These are phyloP conservation scores for Hypoxylon sp. DNA, from an alignment of 2,329 filamentous ascomycete genomes.

Conservation along the genomic window DNA sequence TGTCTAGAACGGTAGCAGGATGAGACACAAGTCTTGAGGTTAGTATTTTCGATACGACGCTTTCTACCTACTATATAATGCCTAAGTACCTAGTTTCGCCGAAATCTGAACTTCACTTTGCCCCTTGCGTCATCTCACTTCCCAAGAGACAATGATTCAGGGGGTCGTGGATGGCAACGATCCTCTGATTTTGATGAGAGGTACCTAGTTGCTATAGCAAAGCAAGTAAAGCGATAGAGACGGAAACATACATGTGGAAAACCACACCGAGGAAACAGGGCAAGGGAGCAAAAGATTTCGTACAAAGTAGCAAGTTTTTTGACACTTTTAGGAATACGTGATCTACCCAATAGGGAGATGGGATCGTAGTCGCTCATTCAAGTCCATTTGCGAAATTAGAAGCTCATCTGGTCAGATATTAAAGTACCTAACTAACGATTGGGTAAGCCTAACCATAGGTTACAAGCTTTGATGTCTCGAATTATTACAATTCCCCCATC, in stretches of 20 bases:
- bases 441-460: neutral
- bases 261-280: neutral
- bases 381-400: neutral
- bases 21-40: neutral
- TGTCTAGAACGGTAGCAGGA: neutral
- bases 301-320: too few relatives aligned
- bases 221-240: neutral
- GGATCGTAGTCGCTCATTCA: neutral
- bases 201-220: neutral
- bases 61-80: neutral
- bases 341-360: too few relatives aligned
- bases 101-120: neutral
- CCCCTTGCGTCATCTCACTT: neutral
- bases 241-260: neutral
- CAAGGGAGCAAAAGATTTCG: neutral
- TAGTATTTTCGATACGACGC: neutral
- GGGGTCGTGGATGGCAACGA: neutral
- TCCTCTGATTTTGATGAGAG: neutral
- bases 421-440: neutral
- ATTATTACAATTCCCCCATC: constrained; percentile 2
- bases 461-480: constrained; percentile 2
- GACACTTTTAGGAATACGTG: too few relatives aligned
- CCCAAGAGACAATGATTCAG: neutral
- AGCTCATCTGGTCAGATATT: neutral
- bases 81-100: neutral